These are phyloP conservation scores for Calocera cornea DNA, from an alignment of 768 basidiomycete genomes.

Conservation along the genomic window DNA sequence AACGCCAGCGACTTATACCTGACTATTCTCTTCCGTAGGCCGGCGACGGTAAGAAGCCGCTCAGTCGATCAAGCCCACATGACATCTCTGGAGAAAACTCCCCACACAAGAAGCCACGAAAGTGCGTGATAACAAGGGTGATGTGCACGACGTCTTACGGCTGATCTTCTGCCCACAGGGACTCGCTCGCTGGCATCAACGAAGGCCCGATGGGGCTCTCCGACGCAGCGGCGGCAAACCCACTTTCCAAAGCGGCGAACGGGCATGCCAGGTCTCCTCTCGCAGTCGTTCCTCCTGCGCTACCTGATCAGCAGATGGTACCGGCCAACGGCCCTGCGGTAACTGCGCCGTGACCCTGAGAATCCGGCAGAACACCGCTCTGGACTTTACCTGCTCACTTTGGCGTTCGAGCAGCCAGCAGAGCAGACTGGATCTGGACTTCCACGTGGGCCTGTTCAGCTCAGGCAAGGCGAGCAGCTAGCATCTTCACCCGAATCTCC, in stretches of 20 bases:
- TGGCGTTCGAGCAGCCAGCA: background rate
- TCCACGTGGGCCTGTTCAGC: background rate
- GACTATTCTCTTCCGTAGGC: background rate
- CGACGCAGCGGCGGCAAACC: background rate
- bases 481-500: background rate
- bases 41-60: background rate
- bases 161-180: background rate
- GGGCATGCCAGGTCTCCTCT: conserved; percentile 1
- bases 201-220: background rate
- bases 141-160: background rate
- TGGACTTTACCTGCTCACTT: background rate
- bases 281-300: background rate
- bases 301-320: background rate
- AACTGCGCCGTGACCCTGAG: background rate
- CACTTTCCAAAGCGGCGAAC: background rate
- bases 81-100: background rate
- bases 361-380: background rate
- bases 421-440: background rate
- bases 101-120: background rate
- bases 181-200: background rate
- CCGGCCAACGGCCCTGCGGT: background rate
- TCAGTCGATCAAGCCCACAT: background rate
- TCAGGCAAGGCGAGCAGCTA: background rate
- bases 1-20: background rate
- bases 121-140: background rate